Base-by-base conservation (phyloP, 768 basidiomycete genomes). In the Daedaleopsis sinensis region DNA sequence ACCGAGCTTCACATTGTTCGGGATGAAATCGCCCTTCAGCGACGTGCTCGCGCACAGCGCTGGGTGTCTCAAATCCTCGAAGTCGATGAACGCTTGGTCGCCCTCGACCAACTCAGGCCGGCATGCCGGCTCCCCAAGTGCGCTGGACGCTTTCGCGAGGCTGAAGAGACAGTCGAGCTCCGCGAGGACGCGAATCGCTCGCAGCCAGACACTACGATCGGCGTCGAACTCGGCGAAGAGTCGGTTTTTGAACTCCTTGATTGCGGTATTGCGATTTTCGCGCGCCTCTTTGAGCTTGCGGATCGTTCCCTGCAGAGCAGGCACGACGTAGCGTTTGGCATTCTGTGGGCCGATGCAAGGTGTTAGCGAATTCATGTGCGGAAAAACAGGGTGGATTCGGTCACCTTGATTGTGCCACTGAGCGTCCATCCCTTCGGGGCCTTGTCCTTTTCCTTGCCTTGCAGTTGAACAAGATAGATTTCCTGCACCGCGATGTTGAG, bases 111-210 rank as follows among this genome's bases (percentile, higher is more conserved):
- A 87, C 67, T 89, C 86, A 0, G 97, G 97, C 61, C 97, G 79
- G 70, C 97, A 98, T n/a, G 85, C 82, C 3, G 97, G 97, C 73
- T 97, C 94, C 47, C 94, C 96, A 44, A 99, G 82, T 10, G 92
- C 91, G n/a, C 76, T 73, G 1, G 95, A 97, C 1, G 94, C 84
- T 73, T 93, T 96, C 5, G 96, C 91, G 50, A 98, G 77, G 66
- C 93, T 93, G 72, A 96, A 87, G 21, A 99, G 77, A 73, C 97
- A 99, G 73, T 99, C 97, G n/a, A 99, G 80, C 76, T 99, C 96
- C 8, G 97, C 90, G 52, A 96, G 83, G 16, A 93, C 87, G 39
- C 93, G 86, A 63, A 95, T 82, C 12, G 89, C 86, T n/a, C 88
- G 85, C 69, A 95, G 75, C 93, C 93, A 96, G 16, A 89, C 75